A percentile compares a stretch with the other conserved stretches of the same genome.
Conservation (phyloP, 768 basidiomycete genomes). For the Psilocybe cyanescens region DNA sequence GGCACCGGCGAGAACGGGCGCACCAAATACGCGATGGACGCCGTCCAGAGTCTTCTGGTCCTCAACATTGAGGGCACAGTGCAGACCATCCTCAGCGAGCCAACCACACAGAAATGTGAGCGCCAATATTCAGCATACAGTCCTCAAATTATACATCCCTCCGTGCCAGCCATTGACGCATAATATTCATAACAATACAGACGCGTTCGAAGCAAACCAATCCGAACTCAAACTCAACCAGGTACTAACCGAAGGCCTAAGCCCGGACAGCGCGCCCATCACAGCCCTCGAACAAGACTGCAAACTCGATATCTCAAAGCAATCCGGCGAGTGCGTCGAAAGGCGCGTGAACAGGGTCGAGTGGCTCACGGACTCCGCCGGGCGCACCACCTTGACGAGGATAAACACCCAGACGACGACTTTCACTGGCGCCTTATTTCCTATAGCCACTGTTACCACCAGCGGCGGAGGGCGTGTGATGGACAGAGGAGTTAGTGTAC, state of each 20-base stretch:
- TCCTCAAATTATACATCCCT: too few relatives aligned
- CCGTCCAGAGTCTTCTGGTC: not conserved
- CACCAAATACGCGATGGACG: not conserved
- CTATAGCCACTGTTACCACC: not conserved
- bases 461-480: too few relatives aligned
- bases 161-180: too few relatives aligned
- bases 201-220: too few relatives aligned
- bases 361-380: not conserved
- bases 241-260: not conserved
- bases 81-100: not conserved
- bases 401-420: not conserved
- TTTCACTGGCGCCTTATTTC: not conserved
- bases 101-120: not conserved
- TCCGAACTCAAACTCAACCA: not conserved
- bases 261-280: not conserved
- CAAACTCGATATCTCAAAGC: not conserved
- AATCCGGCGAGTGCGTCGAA: not conserved
- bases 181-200: too few relatives aligned
- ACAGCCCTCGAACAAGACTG: not conserved
- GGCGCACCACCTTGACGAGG: not conserved
- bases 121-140: not conserved
- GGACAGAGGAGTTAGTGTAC: not conserved
- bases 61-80: not conserved
- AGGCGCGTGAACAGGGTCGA: not conserved
- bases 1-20: not conserved